Conservation (phyloP, 257 asterid species). For the Petunia secreta region DNA sequence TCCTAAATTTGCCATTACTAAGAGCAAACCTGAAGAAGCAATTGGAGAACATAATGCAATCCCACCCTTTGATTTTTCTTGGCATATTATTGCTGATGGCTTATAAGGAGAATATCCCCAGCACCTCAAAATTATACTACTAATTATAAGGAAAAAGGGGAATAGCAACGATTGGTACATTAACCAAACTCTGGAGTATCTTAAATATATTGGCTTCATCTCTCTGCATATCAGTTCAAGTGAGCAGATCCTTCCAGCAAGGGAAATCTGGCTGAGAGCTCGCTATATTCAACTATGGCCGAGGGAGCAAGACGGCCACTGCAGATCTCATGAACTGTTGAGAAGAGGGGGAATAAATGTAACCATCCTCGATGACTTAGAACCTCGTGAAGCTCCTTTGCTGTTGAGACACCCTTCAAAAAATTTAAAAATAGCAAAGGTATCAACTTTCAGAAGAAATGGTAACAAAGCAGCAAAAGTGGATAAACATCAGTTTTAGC, state of each 20-base stretch:
- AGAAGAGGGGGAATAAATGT: slow-evolving; percentile 83
- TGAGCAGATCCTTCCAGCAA: slow-evolving; percentile 57
- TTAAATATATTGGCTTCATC: not conserved
- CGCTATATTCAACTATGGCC: slow-evolving; percentile 71
- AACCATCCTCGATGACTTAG: slow-evolving; percentile 80
- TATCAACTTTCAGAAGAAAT: slow-evolving; percentile 11
- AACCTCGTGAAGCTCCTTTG: slow-evolving; percentile 82
- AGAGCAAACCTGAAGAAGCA: not conserved
- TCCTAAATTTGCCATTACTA: not conserved
- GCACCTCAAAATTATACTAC: not conserved
- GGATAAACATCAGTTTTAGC: slow-evolving; percentile 7
- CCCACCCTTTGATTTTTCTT: not conserved
- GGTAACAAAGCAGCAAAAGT: not conserved
- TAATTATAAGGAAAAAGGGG: not conserved
- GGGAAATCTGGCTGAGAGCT: slow-evolving; percentile 57
- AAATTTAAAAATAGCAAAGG: not conserved
- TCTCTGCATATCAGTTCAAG: slow-evolving; percentile 24
- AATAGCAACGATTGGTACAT: not conserved
- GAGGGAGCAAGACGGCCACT: slow-evolving; percentile 73
- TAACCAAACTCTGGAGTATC: slow-evolving; percentile 16
- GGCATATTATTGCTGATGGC: not conserved
- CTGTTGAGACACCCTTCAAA: slow-evolving; percentile 84
- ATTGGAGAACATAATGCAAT: not conserved
- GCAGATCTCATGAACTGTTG: slow-evolving; percentile 91
- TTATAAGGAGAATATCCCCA: not conserved